Base-by-base conservation (phyloP, 2,329 filamentous ascomycete species). In the Passalora sequoiae region DNA sequence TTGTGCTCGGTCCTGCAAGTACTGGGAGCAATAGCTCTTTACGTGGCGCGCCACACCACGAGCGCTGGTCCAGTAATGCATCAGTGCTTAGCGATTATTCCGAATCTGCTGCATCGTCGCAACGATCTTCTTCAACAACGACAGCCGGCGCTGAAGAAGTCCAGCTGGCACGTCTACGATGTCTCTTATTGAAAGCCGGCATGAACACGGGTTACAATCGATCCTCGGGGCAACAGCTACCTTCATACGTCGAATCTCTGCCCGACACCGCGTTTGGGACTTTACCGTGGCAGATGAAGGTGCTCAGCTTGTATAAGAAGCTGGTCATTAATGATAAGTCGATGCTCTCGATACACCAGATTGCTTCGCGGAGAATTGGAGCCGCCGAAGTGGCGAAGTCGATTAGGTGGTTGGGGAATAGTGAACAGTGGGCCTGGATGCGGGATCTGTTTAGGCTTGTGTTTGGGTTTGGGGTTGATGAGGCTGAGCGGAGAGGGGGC, bases 381-480 rank as follows among this genome's bases (percentile, higher is more conserved):
- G 85, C 86, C 0, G 67, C 73, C n/a, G 89, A 96, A 55, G 79
- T 94, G 50, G 86, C 85, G 25, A 84, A 83, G 63, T 86, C 86
- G 38, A 84, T 95, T 5, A 73, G 77, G 40, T 83, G 83, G 72
- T 86, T 95, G 77, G 77, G 78, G 40, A 73, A 79, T 44, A 81
- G 78, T 20, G 75, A 79, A 44, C 80, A 89, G 56, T 92, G 92
- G 64, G 72, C 72, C 6, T 96, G 91, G 74, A 69, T 96, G 50
- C 75, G 80, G 38, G 89, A 95, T 57, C 71, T 96, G 10, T 96
- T 86, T 68, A 77, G 79, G 40, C 74, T 91, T 29, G 88, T 95
- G 2, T 94, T 94, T 63, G 85, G 87, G 3, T 91, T 91, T 59
- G 78, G 83, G 36, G 68, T 88, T 12, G 87, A 95, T 43, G 89